These are phyloP conservation scores for Vitis cinerea DNA, from an alignment of 164 flowering plant genomes.

Conservation along the genomic window DNA sequence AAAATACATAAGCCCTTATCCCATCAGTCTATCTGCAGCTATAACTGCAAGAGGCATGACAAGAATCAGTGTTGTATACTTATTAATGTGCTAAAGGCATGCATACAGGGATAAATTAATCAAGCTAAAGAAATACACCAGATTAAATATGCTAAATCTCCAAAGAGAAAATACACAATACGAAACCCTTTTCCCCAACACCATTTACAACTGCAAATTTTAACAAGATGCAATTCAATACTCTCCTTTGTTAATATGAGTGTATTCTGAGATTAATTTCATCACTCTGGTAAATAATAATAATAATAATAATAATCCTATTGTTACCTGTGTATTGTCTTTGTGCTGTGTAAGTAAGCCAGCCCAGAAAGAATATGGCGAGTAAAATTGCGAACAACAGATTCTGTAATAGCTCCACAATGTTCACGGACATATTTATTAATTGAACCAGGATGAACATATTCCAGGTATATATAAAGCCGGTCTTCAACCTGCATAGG, in stretches of 20 bases:
- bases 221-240: not conserved
- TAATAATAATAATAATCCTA: not conserved
- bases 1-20: not conserved
- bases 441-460: slow-evolving; percentile 93
- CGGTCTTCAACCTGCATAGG: slow-evolving; percentile 65
- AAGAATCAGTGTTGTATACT: not conserved
- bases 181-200: too few species aligned
- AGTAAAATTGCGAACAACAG: slow-evolving; percentile 84
- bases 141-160: too few species aligned
- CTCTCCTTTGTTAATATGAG: too few species aligned
- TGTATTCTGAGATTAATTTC: not conserved
- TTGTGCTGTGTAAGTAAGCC: slow-evolving; percentile 84
- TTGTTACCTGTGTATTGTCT: slow-evolving; percentile 82
- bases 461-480: slow-evolving; percentile 84
- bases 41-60: not conserved
- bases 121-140: too few species aligned
- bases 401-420: slow-evolving; percentile 86
- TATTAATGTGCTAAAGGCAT: too few species aligned
- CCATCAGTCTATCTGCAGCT: not conserved
- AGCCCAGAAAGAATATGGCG: slow-evolving; percentile 88
- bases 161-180: too few species aligned
- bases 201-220: not conserved
- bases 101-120: too few species aligned
- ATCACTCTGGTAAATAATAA: not conserved
- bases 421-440: slow-evolving; percentile 81